Percentiles rank a stretch among this genome's conserved stretches.
Evolutionary conservation across 257 asterid genomes (phyloP).

Genomic region (Petunia secreta): DNA sequence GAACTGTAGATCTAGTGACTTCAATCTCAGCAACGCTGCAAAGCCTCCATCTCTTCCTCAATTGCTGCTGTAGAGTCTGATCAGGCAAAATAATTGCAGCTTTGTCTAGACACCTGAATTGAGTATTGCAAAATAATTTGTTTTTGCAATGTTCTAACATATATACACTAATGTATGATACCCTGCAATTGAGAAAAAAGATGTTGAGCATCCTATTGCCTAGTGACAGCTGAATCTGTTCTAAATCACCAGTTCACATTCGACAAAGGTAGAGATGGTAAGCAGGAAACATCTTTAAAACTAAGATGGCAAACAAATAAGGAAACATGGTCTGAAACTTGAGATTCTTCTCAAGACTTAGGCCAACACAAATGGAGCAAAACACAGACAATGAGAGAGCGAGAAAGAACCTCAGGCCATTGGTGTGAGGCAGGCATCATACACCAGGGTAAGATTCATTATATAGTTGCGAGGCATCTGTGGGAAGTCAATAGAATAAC

Average conservation of each 20-base stretch:
- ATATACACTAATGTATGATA: not conserved
- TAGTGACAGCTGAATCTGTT: too few species aligned
- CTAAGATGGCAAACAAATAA: constrained; percentile 44
- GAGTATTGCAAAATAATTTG: not conserved
- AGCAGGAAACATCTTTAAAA: too few species aligned
- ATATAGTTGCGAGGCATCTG: constrained; percentile 16
- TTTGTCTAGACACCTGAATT: constrained; percentile 40
- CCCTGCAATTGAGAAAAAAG: not conserved
- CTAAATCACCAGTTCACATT: too few species aligned
- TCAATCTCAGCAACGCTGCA: too few species aligned
- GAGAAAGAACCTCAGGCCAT: constrained; percentile 25
- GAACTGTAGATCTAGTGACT: too few species aligned
- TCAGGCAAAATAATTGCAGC: too few species aligned
- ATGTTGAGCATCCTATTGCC: too few species aligned
- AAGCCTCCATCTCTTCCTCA: too few species aligned
- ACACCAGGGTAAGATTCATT: not conserved
- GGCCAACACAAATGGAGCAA: not conserved
- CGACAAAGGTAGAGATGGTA: too few species aligned
- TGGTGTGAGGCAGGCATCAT: constrained; percentile 17
- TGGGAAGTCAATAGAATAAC: constrained; percentile 32
- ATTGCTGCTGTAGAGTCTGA: too few species aligned
- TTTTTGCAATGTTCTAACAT: not conserved
- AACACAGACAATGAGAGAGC: not conserved
- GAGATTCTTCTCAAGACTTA: too few species aligned
- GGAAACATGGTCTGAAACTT: constrained; percentile 1